phyloP scores from a whole-genome alignment of 441 rosid genomes.

The Biscutella laevigata region DNA sequence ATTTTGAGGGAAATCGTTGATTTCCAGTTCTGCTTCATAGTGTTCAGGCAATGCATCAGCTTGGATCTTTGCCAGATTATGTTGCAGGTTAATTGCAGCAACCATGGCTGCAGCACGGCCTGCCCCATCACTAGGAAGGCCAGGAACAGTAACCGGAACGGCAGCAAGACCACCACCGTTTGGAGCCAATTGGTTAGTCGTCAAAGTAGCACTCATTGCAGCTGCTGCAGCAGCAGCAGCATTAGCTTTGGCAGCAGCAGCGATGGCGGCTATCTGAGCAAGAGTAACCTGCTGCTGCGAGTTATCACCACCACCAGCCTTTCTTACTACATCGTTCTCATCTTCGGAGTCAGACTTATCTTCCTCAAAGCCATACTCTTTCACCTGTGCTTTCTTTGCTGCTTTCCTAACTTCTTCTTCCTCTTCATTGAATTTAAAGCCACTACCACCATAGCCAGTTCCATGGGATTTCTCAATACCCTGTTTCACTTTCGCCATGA shows the following conservation, averaged over 20 bases:
- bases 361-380: constrained; percentile 90
- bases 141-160: constrained; percentile 39
- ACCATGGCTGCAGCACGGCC: constrained; percentile 85
- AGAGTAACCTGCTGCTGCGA: constrained; percentile 65
- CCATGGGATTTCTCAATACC: constrained; percentile 94
- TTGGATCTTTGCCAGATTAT: constrained; percentile 85
- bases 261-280: constrained; percentile 56
- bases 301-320: constrained; percentile 70
- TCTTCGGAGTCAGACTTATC: constrained; percentile 91
- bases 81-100: constrained; percentile 82
- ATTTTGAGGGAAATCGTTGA: constrained; percentile 88
- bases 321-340: constrained; percentile 81
- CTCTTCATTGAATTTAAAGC: constrained; percentile 91
- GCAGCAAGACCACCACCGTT: constrained; percentile 35
- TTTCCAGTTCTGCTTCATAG: constrained; percentile 89
- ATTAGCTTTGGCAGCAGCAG: constrained; percentile 40
- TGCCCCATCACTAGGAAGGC: constrained; percentile 46
- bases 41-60: constrained; percentile 95
- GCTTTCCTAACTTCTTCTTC: constrained; percentile 92
- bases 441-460: constrained; percentile 94
- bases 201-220: constrained; percentile 21
- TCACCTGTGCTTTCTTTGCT: constrained; percentile 95
- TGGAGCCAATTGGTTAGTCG: constrained; percentile 31
- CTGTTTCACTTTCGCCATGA: constrained; percentile 83
- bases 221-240: constrained; percentile 29